A percentile compares a stretch with the other conserved stretches of the same genome.
These are phyloP conservation scores for Albizia julibrissin DNA, from an alignment of 306 rosid genomes.

Conservation along the genomic window DNA sequence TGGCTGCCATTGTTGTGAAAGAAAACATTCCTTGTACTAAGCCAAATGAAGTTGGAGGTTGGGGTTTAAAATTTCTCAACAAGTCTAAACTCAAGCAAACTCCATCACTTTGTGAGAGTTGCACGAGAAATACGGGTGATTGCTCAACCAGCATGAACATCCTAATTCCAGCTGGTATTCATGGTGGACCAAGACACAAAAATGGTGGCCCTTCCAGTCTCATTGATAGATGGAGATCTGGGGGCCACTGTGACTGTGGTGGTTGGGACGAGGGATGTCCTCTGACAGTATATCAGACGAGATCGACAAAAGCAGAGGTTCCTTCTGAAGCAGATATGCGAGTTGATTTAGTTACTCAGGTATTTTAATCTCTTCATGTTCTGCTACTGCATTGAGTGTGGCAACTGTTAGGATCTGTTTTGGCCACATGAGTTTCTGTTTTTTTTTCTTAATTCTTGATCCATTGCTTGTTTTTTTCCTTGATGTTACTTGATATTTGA, in stretches of 20 bases:
- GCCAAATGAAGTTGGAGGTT: conserved; percentile 67
- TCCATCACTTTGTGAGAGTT: conserved; percentile 38
- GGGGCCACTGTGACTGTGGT: conserved; percentile 89
- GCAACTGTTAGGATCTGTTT: conserved; percentile 11
- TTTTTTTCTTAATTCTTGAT: no score
- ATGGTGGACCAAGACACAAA: conserved; percentile 83
- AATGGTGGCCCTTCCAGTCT: conserved; percentile 84
- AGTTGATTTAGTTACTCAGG: conserved; percentile 69
- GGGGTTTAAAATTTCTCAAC: conserved; percentile 94
- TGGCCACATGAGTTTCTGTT: background rate
- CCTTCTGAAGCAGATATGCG: conserved; percentile 41
- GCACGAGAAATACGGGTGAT: conserved; percentile 42
- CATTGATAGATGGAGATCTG: conserved; percentile 85
- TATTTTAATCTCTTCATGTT: conserved; percentile 32
- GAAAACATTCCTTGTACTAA: conserved; percentile 53
- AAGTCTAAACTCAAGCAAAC: conserved; percentile 52
- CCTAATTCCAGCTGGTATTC: conserved; percentile 86
- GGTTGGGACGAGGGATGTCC: conserved; percentile 99
- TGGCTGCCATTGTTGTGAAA: conserved; percentile 79
- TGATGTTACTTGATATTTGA: background rate
- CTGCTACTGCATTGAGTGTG: background rate
- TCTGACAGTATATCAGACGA: conserved; percentile 63
- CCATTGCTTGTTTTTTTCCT: background rate
- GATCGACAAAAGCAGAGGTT: conserved; percentile 43
- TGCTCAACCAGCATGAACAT: conserved; percentile 69